Conservation (phyloP, 495 filamentous ascomycete genomes). For the Neurospora sublineolata region DNA sequence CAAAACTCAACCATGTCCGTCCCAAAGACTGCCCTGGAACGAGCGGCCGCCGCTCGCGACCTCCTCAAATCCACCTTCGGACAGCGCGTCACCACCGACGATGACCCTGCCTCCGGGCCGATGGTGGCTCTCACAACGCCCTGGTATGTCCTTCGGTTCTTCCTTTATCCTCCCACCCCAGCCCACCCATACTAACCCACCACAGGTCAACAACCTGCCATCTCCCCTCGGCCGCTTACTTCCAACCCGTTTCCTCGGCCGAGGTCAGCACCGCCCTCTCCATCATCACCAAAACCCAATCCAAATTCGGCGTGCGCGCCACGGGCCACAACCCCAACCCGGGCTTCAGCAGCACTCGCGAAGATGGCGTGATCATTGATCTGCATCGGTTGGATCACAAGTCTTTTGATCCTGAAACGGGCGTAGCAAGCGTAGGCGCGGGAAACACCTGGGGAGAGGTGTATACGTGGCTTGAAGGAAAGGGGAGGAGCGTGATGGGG, state of each 20-base stretch:
- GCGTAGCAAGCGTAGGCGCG: neutral
- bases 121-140: neutral
- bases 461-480: slow-evolving; percentile 33
- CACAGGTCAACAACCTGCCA: neutral
- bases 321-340: neutral
- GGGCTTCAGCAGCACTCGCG: neutral
- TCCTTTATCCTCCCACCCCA: no score
- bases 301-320: neutral
- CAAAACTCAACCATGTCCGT: neutral
- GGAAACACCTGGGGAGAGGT: slow-evolving; percentile 15
- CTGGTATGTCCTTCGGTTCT: neutral
- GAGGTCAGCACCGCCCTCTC: neutral
- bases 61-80: neutral
- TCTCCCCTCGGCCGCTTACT: neutral
- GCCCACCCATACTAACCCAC: no score
- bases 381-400: neutral
- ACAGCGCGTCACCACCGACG: neutral
- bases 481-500: slow-evolving; percentile 36
- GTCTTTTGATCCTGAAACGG: neutral
- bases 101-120: neutral
- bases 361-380: neutral
- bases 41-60: neutral
- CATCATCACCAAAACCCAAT: neutral
- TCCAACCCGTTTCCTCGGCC: neutral
- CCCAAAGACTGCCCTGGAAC: neutral